Conservation (phyloP, 2,329 filamentous ascomycete species). For the Colletotrichum cuscutae region DNA sequence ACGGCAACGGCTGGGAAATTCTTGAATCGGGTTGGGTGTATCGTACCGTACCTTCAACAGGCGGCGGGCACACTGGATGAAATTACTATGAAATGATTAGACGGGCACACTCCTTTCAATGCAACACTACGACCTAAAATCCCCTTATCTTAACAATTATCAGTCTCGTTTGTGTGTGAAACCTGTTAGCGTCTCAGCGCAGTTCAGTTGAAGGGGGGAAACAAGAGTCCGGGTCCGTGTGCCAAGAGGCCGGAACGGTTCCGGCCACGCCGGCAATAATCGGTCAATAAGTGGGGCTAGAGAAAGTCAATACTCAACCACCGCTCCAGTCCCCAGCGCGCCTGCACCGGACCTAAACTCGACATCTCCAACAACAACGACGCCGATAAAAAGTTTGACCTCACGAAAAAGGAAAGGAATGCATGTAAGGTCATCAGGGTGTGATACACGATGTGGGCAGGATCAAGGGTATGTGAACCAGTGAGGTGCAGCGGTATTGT, state of each 20-base stretch:
- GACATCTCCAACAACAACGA: slow-evolving; percentile 2
- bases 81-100: neutral
- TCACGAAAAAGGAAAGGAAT: neutral
- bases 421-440: neutral
- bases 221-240: slow-evolving; percentile 16
- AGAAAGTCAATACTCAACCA: slow-evolving; percentile 29
- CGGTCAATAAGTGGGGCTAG: slow-evolving; percentile 28
- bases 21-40: neutral
- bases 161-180: neutral
- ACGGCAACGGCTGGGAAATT: neutral
- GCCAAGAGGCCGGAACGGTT: slow-evolving; percentile 35
- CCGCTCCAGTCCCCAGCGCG: slow-evolving; percentile 13
- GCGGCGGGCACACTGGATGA: neutral
- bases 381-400: neutral
- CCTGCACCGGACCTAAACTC: neutral
- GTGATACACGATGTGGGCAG: neutral
- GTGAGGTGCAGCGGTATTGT: neutral
- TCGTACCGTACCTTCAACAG: slow-evolving; percentile 23
- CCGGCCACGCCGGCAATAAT: slow-evolving; percentile 35
- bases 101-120: slow-evolving; percentile 10
- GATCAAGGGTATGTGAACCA: neutral
- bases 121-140: neutral
- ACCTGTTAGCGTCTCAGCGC: slow-evolving; percentile 32
- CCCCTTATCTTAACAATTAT: slow-evolving; percentile 24
- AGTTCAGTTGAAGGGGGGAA: neutral